These are phyloP conservation scores for Fusarium transvaalense DNA, from an alignment of 2,329 filamentous ascomycete genomes.

Conservation along the genomic window DNA sequence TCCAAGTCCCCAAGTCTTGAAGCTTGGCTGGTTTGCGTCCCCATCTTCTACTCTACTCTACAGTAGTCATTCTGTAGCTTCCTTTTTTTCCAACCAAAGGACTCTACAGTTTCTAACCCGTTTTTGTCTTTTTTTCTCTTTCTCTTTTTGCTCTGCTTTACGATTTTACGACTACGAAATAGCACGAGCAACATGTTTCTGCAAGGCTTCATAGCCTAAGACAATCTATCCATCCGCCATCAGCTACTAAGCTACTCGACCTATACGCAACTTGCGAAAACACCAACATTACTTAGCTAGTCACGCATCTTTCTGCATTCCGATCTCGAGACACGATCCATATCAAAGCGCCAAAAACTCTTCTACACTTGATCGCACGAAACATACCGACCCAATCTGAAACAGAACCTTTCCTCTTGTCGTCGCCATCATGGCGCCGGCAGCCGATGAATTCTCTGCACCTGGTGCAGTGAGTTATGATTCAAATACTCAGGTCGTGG, in stretches of 20 bases:
- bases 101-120: background rate
- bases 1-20: conserved; percentile 12
- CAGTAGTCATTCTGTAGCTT: conserved; percentile 12
- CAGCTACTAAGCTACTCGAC: background rate
- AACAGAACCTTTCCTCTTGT: conserved; percentile 45
- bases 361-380: conserved; percentile 8
- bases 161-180: conserved; percentile 10
- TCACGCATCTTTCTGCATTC: conserved; percentile 32
- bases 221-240: conserved; percentile 33
- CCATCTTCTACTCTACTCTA: conserved; percentile 6
- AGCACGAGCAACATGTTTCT: conserved; percentile 24
- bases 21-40: conserved; percentile 26
- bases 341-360: conserved; percentile 1
- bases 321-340: conserved; percentile 23
- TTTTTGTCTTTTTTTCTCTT: conserved; percentile 1
- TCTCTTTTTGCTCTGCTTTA: background rate
- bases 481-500: conserved; percentile 80
- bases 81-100: conserved; percentile 17
- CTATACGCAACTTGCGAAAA: conserved; percentile 8
- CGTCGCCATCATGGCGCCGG: conserved; percentile 70
- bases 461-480: conserved; percentile 79
- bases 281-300: conserved; percentile 12
- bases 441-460: conserved; percentile 71
- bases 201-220: conserved; percentile 29
- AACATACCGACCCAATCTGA: conserved; percentile 36